Base-by-base conservation (phyloP, 2,329 filamentous ascomycete species). In the Xylariaceae sp. region DNA sequence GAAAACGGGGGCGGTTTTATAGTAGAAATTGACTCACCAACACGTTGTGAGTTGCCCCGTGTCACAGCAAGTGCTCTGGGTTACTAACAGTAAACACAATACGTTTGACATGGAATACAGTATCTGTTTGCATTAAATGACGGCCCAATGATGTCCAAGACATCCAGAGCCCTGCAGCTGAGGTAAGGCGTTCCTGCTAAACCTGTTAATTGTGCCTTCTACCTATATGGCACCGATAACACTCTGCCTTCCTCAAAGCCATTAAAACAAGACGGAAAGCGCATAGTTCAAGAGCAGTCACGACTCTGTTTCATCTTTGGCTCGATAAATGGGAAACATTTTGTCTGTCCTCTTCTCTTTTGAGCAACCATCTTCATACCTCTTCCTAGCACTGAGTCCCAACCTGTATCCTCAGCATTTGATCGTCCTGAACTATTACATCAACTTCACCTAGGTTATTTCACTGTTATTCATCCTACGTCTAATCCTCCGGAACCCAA, bases 341-440 rank as follows among this genome's bases (percentile, higher is more conserved):
- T 21, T n/a, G n/a, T 37, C 34, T 51, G 4, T 26, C 31, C 21
- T 11, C 17, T 1, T 41, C 23, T 28, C n/a, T 31, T 17, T 21
- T 36, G 8, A 31, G 12, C 21, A 31, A 5, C 14, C 46, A 29
- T 37, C 23, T 26, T 16, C 28, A 11, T 16, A 23, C 17, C 12
- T n/a, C 29, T 36, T 9, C 31, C 23, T 17, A 26, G 31, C 1
- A 24, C 19, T 14, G 21, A 8, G 5, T n/a, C 26, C 45, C 31
- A 11, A 40, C 16, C 31, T 33, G 4, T 8, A 31, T 17, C 40
- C 34, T 12, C 17, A 37, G 11, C n/a, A 53, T 45, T 37, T n/a
- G 14, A 33, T 33, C 40, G 23, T 34, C 47, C 29, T 33, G 23
- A 28, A 41, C 45, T 58, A 51, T 19, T 36, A 41, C 19, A 36